Evolutionary conservation across 2,329 filamentous ascomycete genomes (phyloP), one percentile per base, ranked within the genome.

Genomic region (Curvularia verruculosa): DNA sequence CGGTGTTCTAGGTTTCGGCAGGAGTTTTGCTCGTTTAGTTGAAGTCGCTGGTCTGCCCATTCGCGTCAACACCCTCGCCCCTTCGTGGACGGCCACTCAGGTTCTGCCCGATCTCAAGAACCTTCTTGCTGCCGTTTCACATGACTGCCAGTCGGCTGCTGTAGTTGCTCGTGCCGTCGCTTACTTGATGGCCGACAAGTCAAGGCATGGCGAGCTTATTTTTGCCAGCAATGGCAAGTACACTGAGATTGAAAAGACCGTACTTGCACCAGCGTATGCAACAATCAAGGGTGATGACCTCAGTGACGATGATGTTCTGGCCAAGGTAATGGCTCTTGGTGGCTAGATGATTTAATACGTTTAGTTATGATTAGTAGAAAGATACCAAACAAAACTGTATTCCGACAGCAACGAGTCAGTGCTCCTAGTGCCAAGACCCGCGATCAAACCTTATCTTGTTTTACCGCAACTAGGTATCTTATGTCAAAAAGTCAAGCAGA

Each of bases 21-120:
- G 84, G 26, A 80, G 81, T 3, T 70, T 84, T 9, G 68, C 78
- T 1, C 70, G 73, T 2, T 69, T 79, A 3, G 61, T 84, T 2
- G 60, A 66, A 12, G 63, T 62, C 2, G 71, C 75, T 10, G 58
- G 67, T 18, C 58, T 82, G 1, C 80, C 82, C 1, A 80, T 87
- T 41, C 81, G 85, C 13, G 67, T 87, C 49, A 87, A 87, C 73
- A 80, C 77, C 5, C 72, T 87, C 19, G 79, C 82, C 1, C 84
- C 85, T 1, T 81, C 77, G 28, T 87, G 84, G 84, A 86, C 85
- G 0, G 72, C 77, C 3, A 83, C 82, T 15, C 78, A 74, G 12
- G 76, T 85, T 0, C 68, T 85, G 1, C 79, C 82, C 0, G 61
- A 80, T 18, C 71, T 83, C 59, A 71, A 74, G n/a, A 62, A 62